A percentile compares a stretch with the other conserved stretches of the same genome.
These are phyloP conservation scores for Ganoderma lingzhi DNA, from an alignment of 1,284 basidiomycete genomes.

Conservation along the genomic window DNA sequence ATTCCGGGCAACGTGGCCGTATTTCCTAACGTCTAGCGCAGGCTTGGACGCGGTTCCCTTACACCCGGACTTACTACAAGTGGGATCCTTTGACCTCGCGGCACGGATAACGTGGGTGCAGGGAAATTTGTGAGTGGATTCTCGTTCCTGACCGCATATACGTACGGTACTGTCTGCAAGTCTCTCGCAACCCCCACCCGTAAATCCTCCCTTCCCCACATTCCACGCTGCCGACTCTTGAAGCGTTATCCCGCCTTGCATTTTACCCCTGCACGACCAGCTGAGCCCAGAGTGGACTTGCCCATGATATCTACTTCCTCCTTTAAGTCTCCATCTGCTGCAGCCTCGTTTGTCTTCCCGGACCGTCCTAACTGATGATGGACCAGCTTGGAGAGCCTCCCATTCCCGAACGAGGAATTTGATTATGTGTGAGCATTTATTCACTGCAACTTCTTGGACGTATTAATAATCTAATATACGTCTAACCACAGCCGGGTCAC, in stretches of 20 bases:
- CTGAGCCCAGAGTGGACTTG: not conserved
- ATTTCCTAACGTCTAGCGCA: slow-evolving; percentile 35
- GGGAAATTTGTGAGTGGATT: slow-evolving; percentile 65
- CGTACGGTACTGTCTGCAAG: no score
- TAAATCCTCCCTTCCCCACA: not conserved
- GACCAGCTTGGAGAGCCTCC: slow-evolving; percentile 67
- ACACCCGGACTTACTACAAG: slow-evolving; percentile 66
- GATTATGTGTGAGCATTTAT: slow-evolving; percentile 67
- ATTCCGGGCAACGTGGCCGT: not conserved
- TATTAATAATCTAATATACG: slow-evolving; percentile 29
- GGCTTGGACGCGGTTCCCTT: slow-evolving; percentile 76
- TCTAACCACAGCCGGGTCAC: slow-evolving; percentile 60
- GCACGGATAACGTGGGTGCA: slow-evolving; percentile 73
- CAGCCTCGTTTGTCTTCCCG: not conserved
- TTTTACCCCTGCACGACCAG: not conserved
- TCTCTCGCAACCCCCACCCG: not conserved
- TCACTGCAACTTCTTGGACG: slow-evolving; percentile 2
- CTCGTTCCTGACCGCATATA: slow-evolving; percentile 6
- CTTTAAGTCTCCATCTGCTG: not conserved
- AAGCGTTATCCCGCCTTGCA: not conserved
- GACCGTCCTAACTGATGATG: slow-evolving; percentile 15
- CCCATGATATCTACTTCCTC: not conserved
- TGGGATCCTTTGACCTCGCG: slow-evolving; percentile 62
- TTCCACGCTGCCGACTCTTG: not conserved
- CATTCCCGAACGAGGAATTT: slow-evolving; percentile 74